Conservation (phyloP, 768 basidiomycete genomes). For the Suillus hirtellus region DNA sequence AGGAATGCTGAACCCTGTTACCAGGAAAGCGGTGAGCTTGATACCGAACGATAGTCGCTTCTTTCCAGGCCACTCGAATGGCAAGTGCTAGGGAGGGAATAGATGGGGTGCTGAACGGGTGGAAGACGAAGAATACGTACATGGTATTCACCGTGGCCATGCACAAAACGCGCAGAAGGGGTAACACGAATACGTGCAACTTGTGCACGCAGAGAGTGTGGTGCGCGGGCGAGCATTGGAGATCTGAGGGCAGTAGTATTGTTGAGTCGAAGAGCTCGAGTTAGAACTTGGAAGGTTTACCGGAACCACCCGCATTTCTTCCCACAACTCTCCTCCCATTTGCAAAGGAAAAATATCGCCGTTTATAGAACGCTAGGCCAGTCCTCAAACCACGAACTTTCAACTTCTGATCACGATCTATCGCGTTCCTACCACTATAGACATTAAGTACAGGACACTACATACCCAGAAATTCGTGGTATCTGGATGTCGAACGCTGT, state of each 20-base stretch:
- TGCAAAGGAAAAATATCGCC: too few relatives aligned
- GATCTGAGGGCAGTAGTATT: neutral
- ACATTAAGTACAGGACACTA: too few relatives aligned
- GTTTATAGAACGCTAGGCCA: too few relatives aligned
- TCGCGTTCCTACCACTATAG: too few relatives aligned
- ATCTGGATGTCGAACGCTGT: too few relatives aligned
- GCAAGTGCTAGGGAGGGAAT: slow-evolving; percentile 46
- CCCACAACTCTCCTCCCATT: neutral
- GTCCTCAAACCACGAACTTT: too few relatives aligned
- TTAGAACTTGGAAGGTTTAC: neutral
- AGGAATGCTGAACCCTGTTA: slow-evolving; percentile 64
- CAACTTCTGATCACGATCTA: too few relatives aligned
- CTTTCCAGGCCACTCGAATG: slow-evolving; percentile 53
- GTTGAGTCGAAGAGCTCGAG: neutral
- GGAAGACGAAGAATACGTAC: slow-evolving; percentile 34
- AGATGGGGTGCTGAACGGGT: slow-evolving; percentile 4
- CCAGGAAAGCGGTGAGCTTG: slow-evolving; percentile 40
- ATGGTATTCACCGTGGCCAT: slow-evolving; percentile 53
- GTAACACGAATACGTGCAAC: slow-evolving; percentile 27
- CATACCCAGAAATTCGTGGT: too few relatives aligned
- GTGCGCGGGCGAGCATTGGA: slow-evolving; percentile 47
- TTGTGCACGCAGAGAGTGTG: slow-evolving; percentile 42
- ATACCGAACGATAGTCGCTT: slow-evolving; percentile 47
- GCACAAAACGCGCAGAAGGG: slow-evolving; percentile 43
- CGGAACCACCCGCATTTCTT: slow-evolving; percentile 1